These are phyloP conservation scores for Hamiltosporidium tvaerminnensis DNA, from an alignment of 371 early-diverging fungal genomes.

Conservation along the genomic window DNA sequence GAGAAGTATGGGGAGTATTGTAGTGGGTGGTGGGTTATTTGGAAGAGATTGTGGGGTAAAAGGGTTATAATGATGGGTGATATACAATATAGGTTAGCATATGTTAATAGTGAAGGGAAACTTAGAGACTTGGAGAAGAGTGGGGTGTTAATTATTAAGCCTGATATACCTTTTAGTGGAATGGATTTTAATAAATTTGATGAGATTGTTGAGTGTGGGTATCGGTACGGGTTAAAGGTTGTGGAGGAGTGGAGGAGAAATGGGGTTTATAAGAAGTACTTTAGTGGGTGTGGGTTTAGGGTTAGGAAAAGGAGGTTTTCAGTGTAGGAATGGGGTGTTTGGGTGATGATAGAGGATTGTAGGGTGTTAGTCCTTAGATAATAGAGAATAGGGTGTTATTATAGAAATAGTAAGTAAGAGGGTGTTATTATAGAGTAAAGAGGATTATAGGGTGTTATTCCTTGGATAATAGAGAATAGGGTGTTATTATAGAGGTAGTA, in stretches of 20 bases:
- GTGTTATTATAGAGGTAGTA: no score
- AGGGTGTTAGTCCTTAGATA: no score
- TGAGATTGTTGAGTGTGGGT: conserved; percentile 74
- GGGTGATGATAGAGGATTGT: no score
- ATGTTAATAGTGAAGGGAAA: conserved; percentile 60
- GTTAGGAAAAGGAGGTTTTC: no score
- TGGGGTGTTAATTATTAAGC: conserved; percentile 67
- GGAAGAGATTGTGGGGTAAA: conserved; percentile 64
- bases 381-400: no score
- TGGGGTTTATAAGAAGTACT: no score
- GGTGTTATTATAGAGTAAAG: no score
- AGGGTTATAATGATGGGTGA: conserved; percentile 79
- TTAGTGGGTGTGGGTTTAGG: no score
- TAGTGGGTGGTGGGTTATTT: conserved; percentile 74
- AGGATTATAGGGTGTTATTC: no score
- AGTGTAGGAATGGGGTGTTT: no score
- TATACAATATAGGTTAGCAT: conserved; percentile 82
- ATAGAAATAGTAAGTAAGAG: no score
- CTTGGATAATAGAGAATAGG: no score
- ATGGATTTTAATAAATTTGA: conserved; percentile 77
- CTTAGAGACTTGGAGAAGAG: conserved; percentile 70
- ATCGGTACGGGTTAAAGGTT: conserved; percentile 65
- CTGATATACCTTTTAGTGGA: conserved; percentile 73
- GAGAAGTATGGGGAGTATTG: conserved; percentile 76
- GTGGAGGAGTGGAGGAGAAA: conserved; percentile 65